Evolutionary conservation across 176 grass and related monocot species (phyloP).

Genomic region (Chloris gayana): DNA sequence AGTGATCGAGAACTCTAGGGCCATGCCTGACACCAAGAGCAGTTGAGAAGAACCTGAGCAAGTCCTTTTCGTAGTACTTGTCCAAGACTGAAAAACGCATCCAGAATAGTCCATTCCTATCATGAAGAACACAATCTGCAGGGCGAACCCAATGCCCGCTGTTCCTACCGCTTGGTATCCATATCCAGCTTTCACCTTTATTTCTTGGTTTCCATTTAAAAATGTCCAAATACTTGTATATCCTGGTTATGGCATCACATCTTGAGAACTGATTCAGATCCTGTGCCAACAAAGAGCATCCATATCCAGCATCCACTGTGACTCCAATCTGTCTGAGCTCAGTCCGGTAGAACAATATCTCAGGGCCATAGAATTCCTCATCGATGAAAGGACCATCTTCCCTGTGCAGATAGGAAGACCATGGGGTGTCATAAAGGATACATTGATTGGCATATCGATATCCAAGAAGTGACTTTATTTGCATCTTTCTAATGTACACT

Average conservation of each 20-base stretch:
- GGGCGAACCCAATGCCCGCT: slow-evolving; percentile 41
- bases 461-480: slow-evolving; percentile 46
- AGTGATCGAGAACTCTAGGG: too few species aligned
- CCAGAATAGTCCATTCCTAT: slow-evolving; percentile 39
- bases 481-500: slow-evolving; percentile 19
- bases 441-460: slow-evolving; percentile 37
- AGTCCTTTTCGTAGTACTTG: slow-evolving; percentile 41
- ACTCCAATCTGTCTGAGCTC: slow-evolving; percentile 47
- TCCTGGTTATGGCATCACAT: slow-evolving; percentile 33
- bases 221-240: slow-evolving; percentile 43
- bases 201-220: slow-evolving; percentile 32
- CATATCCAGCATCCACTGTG: slow-evolving; percentile 22
- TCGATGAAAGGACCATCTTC: slow-evolving; percentile 57
- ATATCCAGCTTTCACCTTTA: too few species aligned
- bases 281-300: neutral
- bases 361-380: slow-evolving; percentile 46
- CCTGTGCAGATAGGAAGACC: slow-evolving; percentile 27
- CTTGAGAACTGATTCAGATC: slow-evolving; percentile 7
- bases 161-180: neutral
- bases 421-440: slow-evolving; percentile 40
- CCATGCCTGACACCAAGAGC: slow-evolving; percentile 31
- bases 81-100: slow-evolving; percentile 36
- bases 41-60: neutral
- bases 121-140: slow-evolving; percentile 46
- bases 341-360: slow-evolving; percentile 35